Evolutionary conservation across 78 protist genomes (phyloP).

Genomic region (Dictyostelium brefeldianum): DNA sequence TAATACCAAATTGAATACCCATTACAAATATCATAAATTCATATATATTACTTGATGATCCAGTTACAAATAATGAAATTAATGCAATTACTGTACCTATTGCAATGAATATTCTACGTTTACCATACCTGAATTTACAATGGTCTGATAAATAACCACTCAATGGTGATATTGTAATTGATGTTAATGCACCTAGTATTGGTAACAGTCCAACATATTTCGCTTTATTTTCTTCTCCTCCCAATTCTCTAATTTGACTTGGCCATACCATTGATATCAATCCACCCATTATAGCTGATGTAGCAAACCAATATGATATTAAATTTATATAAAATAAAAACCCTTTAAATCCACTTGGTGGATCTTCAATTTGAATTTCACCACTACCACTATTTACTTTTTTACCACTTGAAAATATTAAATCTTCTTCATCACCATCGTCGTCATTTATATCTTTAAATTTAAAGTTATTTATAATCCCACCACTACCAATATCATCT

Average conservation of each 20-base stretch:
- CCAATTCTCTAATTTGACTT: conserved; percentile 23
- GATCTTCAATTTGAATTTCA: not conserved
- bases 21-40: not conserved
- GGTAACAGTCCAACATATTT: conserved; percentile 27
- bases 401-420: conserved; percentile 13
- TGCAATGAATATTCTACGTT: conserved; percentile 13
- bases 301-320: conserved; percentile 39
- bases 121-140: conserved; percentile 21
- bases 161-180: conserved; percentile 1
- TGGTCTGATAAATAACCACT: conserved; percentile 40
- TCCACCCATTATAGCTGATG: conserved; percentile 31
- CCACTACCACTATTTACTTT: not conserved
- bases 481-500: not conserved
- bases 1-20: conserved; percentile 50
- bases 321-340: conserved; percentile 22
- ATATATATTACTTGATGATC: not conserved
- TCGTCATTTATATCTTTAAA: not conserved
- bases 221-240: conserved; percentile 30
- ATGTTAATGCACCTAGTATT: conserved; percentile 17
- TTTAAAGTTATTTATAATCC: not conserved
- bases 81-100: not conserved
- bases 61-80: not conserved
- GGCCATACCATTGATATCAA: conserved; percentile 45
- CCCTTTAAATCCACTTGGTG: not conserved
- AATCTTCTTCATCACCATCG: not conserved